Conservation (phyloP, 2,329 filamentous ascomycete species). For the Aureobasidium sp. region DNA sequence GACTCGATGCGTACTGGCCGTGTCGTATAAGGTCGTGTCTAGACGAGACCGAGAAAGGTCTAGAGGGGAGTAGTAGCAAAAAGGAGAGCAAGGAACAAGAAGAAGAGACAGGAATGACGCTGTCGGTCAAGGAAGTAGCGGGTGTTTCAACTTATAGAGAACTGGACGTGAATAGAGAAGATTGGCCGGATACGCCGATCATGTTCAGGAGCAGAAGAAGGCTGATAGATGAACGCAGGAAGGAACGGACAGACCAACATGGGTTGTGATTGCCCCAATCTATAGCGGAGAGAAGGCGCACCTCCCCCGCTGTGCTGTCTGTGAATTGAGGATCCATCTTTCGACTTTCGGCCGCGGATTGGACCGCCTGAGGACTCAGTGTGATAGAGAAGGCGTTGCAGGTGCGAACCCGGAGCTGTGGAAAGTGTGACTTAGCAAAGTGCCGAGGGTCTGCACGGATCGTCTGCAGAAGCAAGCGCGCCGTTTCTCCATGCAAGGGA, state of each 20-base stretch:
- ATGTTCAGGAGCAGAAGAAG: neutral
- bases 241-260: neutral
- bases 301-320: neutral
- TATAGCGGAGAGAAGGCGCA: neutral
- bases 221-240: neutral
- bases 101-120: neutral
- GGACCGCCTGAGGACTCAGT: neutral
- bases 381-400: neutral
- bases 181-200: constrained; percentile 1
- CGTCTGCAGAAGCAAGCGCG: neutral
- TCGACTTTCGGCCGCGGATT: neutral
- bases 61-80: neutral
- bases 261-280: neutral
- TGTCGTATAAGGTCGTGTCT: neutral
- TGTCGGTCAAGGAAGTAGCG: neutral
- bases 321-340: neutral
- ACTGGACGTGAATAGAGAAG: neutral
- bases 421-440: neutral
- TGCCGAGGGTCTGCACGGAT: constrained; percentile 1
- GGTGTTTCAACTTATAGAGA: neutral
- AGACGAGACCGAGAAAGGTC: neutral
- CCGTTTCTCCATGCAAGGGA: constrained; percentile 4
- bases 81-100: neutral
- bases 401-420: neutral
- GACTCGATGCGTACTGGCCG: neutral